Conservation (phyloP, 495 filamentous ascomycete species). For the Aspergillus egyptiacus region DNA sequence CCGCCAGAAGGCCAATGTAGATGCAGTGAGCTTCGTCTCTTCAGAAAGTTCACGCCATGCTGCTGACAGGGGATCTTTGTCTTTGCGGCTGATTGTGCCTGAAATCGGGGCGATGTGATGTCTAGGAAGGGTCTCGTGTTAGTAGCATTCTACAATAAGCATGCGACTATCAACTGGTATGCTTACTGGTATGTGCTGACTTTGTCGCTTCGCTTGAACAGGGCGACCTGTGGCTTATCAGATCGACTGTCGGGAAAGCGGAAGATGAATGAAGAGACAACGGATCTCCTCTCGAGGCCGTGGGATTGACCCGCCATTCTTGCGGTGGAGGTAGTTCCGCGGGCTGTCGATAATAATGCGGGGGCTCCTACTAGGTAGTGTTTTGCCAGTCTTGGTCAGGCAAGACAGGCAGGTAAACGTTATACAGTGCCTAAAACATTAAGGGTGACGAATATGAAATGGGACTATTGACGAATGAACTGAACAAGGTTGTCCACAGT, state of each 20-base stretch:
- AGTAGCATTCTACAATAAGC: too few species aligned
- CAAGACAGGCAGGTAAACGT: too few species aligned
- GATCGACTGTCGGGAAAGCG: conserved; percentile 25
- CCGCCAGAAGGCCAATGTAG: conserved; percentile 45
- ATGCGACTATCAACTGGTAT: too few species aligned
- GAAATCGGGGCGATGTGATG: conserved; percentile 55
- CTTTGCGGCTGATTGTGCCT: conserved; percentile 49
- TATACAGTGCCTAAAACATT: too few species aligned
- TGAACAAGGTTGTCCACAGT: too few species aligned
- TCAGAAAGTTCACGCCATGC: conserved; percentile 60
- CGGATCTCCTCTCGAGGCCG: conserved; percentile 33
- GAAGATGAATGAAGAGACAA: conserved; percentile 55
- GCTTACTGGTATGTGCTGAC: conserved; percentile 52
- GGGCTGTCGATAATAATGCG: too few species aligned
- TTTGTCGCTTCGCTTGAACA: conserved; percentile 52
- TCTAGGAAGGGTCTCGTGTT: too few species aligned
- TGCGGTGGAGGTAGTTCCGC: neutral
- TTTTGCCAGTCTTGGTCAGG: too few species aligned
- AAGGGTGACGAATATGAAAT: too few species aligned
- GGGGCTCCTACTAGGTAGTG: too few species aligned
- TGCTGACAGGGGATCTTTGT: conserved; percentile 44
- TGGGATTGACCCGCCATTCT: conserved; percentile 6
- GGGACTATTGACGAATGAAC: too few species aligned
- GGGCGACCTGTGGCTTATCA: conserved; percentile 39
- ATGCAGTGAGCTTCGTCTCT: conserved; percentile 50